These are phyloP conservation scores for Styphnolobium japonicum DNA, from an alignment of 306 rosid genomes.

Conservation along the genomic window DNA sequence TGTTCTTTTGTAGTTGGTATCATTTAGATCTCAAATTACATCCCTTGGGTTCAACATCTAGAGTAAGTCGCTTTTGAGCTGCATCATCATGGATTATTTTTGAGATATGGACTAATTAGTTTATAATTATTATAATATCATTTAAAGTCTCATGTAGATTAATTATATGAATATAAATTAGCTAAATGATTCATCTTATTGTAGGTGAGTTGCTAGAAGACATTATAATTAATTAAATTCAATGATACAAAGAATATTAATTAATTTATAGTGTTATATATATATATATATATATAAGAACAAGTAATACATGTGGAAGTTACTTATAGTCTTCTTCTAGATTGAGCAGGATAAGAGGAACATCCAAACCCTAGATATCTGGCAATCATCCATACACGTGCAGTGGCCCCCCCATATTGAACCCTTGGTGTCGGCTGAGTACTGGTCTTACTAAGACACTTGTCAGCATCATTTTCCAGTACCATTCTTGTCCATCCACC, in stretches of 20 bases:
- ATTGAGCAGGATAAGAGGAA: slow-evolving; percentile 24
- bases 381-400: slow-evolving; percentile 67
- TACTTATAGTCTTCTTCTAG: slow-evolving; percentile 16
- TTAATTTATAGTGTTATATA: background rate
- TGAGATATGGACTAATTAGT: background rate
- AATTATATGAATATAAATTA: background rate
- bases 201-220: background rate
- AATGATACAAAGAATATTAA: background rate
- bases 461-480: slow-evolving; percentile 36
- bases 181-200: background rate
- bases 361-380: slow-evolving; percentile 20
- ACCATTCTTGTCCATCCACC: slow-evolving; percentile 13
- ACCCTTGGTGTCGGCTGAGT: slow-evolving; percentile 50
- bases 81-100: slow-evolving; percentile 6
- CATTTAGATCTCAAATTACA: slow-evolving; percentile 24
- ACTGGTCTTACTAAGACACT: slow-evolving; percentile 47
- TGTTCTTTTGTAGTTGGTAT: slow-evolving; percentile 33
- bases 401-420: slow-evolving; percentile 59
- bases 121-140: slow-evolving; percentile 14
- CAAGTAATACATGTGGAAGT: slow-evolving; percentile 10
- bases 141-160: background rate
- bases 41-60: slow-evolving; percentile 20
- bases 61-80: slow-evolving; percentile 28
- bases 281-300: too few species aligned
- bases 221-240: background rate